Percentiles rank a stretch among this genome's conserved stretches.
Conservation (phyloP, 768 basidiomycete genomes). For the Fibroporia radiculosa region DNA sequence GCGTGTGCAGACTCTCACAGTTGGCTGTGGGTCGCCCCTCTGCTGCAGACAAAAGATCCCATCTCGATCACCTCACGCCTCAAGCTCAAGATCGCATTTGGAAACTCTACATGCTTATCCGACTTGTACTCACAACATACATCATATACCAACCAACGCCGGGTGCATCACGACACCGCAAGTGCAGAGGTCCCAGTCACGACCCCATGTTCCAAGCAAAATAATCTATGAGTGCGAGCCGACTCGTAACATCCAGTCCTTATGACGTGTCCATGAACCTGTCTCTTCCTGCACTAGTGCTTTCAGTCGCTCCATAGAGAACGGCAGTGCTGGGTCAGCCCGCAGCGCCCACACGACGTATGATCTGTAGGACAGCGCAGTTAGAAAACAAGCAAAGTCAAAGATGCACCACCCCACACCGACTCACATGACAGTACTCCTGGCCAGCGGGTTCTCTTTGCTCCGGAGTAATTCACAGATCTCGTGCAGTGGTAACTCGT, state of each 20-base stretch:
- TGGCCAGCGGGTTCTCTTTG: constrained; percentile 33
- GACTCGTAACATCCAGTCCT: constrained; percentile 26
- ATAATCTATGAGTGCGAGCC: not conserved
- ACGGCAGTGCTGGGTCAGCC: constrained; percentile 30
- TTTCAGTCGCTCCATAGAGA: constrained; percentile 26
- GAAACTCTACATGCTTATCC: too few relatives aligned
- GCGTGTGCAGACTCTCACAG: too few relatives aligned
- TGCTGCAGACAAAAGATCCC: too few relatives aligned
- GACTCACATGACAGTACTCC: constrained; percentile 40
- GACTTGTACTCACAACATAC: too few relatives aligned
- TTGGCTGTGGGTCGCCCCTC: too few relatives aligned
- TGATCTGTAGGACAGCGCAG: constrained; percentile 23
- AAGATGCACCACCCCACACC: not conserved
- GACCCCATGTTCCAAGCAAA: too few relatives aligned
- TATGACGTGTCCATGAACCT: constrained; percentile 34
- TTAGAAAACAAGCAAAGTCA: not conserved
- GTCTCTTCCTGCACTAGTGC: constrained; percentile 32
- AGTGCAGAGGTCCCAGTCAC: too few relatives aligned
- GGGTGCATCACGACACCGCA: too few relatives aligned
- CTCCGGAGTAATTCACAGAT: constrained; percentile 33
- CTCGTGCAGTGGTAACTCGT: constrained; percentile 25
- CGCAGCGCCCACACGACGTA: constrained; percentile 36
- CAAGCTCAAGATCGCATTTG: too few relatives aligned
- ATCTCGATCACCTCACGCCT: too few relatives aligned
- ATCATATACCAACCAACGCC: too few relatives aligned